phyloP scores from a whole-genome alignment of 345 rosid genomes.

The Gynandropsis gynandra region DNA sequence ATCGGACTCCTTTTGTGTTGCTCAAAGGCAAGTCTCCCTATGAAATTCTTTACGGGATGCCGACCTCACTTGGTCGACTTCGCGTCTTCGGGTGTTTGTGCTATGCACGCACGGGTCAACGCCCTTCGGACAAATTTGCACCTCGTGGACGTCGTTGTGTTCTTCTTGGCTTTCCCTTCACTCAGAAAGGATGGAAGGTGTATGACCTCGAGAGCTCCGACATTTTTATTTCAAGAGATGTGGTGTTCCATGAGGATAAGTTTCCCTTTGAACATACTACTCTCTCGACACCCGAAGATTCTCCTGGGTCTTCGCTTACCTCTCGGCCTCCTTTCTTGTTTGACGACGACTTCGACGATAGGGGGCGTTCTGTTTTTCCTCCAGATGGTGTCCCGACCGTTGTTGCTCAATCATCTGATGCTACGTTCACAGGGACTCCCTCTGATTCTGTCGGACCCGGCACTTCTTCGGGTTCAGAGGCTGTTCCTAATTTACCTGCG shows the following conservation, averaged over 20 bases:
- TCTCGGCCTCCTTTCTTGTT: too few species aligned
- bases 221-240: background rate
- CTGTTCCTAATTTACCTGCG: background rate
- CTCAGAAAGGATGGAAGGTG: background rate
- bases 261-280: background rate
- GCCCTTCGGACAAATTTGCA: background rate
- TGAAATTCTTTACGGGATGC: background rate
- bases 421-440: background rate
- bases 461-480: background rate
- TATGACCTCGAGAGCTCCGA: background rate
- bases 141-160: background rate
- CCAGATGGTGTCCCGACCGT: too few species aligned
- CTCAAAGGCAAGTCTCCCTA: background rate
- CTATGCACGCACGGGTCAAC: background rate
- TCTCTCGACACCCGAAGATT: too few species aligned
- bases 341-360: too few species aligned
- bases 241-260: background rate
- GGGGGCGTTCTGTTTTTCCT: too few species aligned
- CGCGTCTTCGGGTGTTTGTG: background rate
- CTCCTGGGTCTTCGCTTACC: too few species aligned
- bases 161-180: background rate
- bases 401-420: background rate
- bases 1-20: background rate
- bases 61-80: background rate
- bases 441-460: too few species aligned